A percentile compares a stretch with the other conserved stretches of the same genome.
phyloP scores from a whole-genome alignment of 1,284 basidiomycete species.

The Trametes sp. region DNA sequence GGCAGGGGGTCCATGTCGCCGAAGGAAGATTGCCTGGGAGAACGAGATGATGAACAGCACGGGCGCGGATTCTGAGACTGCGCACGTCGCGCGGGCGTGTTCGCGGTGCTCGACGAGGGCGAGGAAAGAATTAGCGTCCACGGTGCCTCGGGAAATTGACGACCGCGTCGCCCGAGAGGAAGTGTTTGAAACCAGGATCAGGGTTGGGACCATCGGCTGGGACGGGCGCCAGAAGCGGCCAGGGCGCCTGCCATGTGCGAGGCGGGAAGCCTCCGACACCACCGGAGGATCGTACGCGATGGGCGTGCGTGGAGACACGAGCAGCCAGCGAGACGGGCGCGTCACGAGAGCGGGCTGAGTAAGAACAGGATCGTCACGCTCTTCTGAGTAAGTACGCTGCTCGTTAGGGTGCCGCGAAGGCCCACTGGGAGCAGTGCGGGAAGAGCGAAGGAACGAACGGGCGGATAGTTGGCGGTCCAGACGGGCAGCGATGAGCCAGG shows the following conservation, averaged over 20 bases:
- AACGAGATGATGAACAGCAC: not conserved
- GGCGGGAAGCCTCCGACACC: conserved; percentile 6
- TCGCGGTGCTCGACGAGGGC: not conserved
- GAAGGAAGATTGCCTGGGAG: not conserved
- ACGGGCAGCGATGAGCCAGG: conserved; percentile 2
- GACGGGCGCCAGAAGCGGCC: conserved; percentile 9
- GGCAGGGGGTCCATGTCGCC: too few relatives aligned
- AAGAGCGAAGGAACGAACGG: not conserved
- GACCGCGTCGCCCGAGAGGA: conserved; percentile 29
- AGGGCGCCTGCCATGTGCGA: conserved; percentile 10
- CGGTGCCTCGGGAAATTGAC: conserved; percentile 35
- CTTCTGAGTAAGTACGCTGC: not conserved
- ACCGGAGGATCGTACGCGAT: conserved; percentile 6
- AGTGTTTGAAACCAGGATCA: conserved; percentile 29
- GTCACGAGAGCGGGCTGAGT: too few relatives aligned
- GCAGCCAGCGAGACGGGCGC: not conserved
- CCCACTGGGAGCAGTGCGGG: not conserved
- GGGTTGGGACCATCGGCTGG: conserved; percentile 19
- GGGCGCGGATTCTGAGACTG: not conserved
- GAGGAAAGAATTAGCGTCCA: conserved; percentile 26
- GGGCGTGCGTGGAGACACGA: not conserved
- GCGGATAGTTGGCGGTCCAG: too few relatives aligned
- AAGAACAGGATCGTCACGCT: not conserved
- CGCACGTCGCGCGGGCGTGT: conserved; percentile 23
- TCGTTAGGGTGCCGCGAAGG: not conserved